Evolutionary conservation across 495 filamentous ascomycete species (phyloP).

Genomic region (Penicillium subrubescens): DNA sequence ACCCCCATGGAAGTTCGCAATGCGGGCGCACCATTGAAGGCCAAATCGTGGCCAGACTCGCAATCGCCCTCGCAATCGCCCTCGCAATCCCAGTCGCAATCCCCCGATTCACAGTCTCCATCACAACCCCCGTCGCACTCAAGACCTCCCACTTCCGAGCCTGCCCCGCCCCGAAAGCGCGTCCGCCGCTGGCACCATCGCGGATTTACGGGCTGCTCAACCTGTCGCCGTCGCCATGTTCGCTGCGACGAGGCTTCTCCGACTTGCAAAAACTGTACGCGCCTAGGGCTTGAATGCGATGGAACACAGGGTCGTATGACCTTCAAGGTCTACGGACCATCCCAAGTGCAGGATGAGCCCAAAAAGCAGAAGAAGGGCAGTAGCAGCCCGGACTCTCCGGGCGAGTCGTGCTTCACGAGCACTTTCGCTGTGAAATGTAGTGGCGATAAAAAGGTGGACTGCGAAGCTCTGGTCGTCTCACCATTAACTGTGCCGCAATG

Average conservation of each 20-base stretch:
- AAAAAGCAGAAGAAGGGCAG: constrained; percentile 28
- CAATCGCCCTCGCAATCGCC: neutral
- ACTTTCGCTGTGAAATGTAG: constrained; percentile 18
- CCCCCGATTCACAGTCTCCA: constrained; percentile 1
- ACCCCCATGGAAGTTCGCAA: constrained; percentile 11
- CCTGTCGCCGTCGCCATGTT: constrained; percentile 46
- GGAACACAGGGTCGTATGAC: constrained; percentile 46
- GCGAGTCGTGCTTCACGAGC: constrained; percentile 14
- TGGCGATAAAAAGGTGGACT: constrained; percentile 13
- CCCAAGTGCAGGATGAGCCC: constrained; percentile 22
- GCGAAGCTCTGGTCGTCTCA: constrained; percentile 27
- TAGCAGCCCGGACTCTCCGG: constrained; percentile 12
- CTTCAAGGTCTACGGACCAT: constrained; percentile 45
- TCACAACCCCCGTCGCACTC: neutral
- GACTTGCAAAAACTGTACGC: constrained; percentile 44
- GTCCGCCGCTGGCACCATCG: constrained; percentile 46
- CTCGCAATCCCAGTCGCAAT: neutral
- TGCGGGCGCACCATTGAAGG: constrained; percentile 9
- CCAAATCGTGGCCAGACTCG: constrained; percentile 1
- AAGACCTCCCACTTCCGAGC: constrained; percentile 15
- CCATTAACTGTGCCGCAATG: constrained; percentile 22
- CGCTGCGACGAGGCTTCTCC: constrained; percentile 48
- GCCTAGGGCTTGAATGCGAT: constrained; percentile 42
- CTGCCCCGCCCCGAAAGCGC: constrained; percentile 42
- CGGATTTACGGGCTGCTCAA: constrained; percentile 46